A percentile compares a stretch with the other conserved stretches of the same genome.
phyloP scores from a whole-genome alignment of 1,284 basidiomycete genomes.

The Moesziomyces sp. region DNA sequence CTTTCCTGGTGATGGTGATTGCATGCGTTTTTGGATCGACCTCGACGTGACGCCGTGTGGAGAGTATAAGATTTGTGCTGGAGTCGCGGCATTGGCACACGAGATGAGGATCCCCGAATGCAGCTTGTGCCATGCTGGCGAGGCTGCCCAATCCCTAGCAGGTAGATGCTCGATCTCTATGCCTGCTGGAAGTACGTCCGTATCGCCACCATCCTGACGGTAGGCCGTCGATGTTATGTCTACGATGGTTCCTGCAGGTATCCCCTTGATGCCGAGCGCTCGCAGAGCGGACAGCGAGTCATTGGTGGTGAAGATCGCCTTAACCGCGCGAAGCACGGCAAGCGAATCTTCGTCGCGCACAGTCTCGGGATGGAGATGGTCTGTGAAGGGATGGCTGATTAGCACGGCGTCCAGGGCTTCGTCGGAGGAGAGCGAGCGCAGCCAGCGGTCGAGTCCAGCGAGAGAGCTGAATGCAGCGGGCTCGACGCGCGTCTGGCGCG shows the following conservation, averaged over 20 bases:
- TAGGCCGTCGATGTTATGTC: conserved; percentile 14
- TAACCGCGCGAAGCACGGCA: conserved; percentile 11
- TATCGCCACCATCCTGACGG: conserved; percentile 11
- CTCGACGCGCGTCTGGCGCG: conserved; percentile 34
- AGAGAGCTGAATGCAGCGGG: conserved; percentile 29
- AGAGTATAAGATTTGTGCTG: conserved; percentile 26
- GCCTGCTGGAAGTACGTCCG: conserved; percentile 4
- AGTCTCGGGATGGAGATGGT: conserved; percentile 40
- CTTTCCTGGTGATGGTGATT: not conserved
- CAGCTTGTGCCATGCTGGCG: conserved; percentile 34
- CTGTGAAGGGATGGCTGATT: conserved; percentile 38
- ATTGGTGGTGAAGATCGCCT: conserved; percentile 24
- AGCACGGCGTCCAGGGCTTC: conserved; percentile 32
- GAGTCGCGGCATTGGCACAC: not conserved
- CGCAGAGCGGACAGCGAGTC: conserved; percentile 27
- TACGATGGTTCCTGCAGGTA: conserved; percentile 8
- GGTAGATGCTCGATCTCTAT: conserved; percentile 19
- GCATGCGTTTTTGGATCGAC: conserved; percentile 19
- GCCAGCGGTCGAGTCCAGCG: conserved; percentile 31
- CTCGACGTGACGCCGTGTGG: conserved; percentile 36
- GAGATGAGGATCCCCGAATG: conserved; percentile 33
- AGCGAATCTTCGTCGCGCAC: conserved; percentile 16
- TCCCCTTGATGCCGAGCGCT: conserved; percentile 7
- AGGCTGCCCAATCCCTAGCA: conserved; percentile 34
- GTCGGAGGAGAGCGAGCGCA: conserved; percentile 2